Percentiles rank a stretch among this genome's conserved stretches.
phyloP scores from a whole-genome alignment of 2,329 filamentous ascomycete species.

The Metarhizium brunneum region DNA sequence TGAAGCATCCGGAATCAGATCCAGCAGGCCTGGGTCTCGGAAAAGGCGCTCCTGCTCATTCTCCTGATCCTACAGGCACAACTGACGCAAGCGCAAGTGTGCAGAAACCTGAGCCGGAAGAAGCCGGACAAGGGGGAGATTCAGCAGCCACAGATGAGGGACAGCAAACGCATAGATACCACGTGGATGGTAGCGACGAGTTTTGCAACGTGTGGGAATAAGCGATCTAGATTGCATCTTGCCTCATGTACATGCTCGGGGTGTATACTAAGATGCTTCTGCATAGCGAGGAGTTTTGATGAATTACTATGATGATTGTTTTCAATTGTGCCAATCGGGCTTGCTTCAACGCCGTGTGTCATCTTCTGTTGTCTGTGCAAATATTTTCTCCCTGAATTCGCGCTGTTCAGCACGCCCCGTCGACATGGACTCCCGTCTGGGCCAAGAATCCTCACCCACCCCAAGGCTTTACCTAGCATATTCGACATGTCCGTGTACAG shows the following conservation, averaged over 20 bases:
- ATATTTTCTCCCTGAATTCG: too few species aligned
- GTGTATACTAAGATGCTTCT: background rate
- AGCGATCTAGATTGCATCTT: background rate
- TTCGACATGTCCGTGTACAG: too few species aligned
- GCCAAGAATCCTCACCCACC: too few species aligned
- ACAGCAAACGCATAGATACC: slow-evolving; percentile 14
- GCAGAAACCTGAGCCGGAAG: slow-evolving; percentile 8
- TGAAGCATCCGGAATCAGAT: slow-evolving; percentile 25
- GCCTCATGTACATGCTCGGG: background rate
- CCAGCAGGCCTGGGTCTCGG: slow-evolving; percentile 16
- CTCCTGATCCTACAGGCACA: background rate
- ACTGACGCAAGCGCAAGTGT: background rate
- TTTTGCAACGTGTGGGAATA: slow-evolving; percentile 36
- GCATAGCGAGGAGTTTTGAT: slow-evolving; percentile 19
- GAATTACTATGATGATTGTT: background rate
- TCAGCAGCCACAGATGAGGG: slow-evolving; percentile 8
- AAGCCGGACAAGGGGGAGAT: slow-evolving; percentile 8
- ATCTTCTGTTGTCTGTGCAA: too few species aligned
- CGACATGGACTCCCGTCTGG: slow-evolving; percentile 17
- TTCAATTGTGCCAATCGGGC: background rate
- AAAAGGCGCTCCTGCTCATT: slow-evolving; percentile 11
- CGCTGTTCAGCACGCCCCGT: too few species aligned
- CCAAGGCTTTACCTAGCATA: too few species aligned
- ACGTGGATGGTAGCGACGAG: slow-evolving; percentile 29
- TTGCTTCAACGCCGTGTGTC: too few species aligned